Evolutionary conservation across 352 stramenopile genomes (phyloP).

Genomic region (Phytophthora fragariae): DNA sequence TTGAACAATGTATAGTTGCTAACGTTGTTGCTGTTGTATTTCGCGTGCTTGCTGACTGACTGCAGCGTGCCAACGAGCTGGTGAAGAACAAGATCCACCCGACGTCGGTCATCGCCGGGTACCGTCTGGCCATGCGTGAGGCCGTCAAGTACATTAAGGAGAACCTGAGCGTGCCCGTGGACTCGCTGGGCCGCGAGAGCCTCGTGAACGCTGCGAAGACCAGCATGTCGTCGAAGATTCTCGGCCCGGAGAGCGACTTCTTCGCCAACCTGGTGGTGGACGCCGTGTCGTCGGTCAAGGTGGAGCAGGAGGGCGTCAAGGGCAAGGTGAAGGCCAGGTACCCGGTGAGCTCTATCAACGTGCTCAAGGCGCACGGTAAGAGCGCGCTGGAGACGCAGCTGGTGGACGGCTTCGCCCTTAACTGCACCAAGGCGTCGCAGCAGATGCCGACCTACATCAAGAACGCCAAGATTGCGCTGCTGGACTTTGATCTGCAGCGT

Average conservation of each 20-base stretch:
- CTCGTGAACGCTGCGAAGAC: slow-evolving; percentile 98
- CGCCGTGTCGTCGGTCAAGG: slow-evolving; percentile 96
- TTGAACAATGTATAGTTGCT: too few relatives aligned
- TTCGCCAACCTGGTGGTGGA: slow-evolving; percentile 98
- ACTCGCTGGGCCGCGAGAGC: slow-evolving; percentile 94
- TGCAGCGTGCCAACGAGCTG: slow-evolving; percentile 95
- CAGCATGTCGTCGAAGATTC: slow-evolving; percentile 99
- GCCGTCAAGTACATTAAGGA: slow-evolving; percentile 99
- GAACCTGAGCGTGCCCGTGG: slow-evolving; percentile 96
- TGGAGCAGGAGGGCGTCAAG: slow-evolving; percentile 87
- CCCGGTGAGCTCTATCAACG: slow-evolving; percentile 98
- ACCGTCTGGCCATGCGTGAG: slow-evolving; percentile 98
- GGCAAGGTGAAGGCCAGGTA: slow-evolving; percentile 93
- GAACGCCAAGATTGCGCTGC: slow-evolving; percentile 95
- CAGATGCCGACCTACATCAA: slow-evolving; percentile 98
- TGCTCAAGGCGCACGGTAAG: slow-evolving; percentile 97
- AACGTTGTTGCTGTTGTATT: neutral
- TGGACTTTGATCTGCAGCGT: slow-evolving; percentile 99
- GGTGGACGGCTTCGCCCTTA: slow-evolving; percentile 97
- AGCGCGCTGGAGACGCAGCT: slow-evolving; percentile 91
- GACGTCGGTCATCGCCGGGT: slow-evolving; percentile 99
- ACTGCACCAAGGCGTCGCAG: slow-evolving; percentile 97
- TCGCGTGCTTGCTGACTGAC: neutral
- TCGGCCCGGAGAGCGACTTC: slow-evolving; percentile 97
- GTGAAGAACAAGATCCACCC: slow-evolving; percentile 99